Evolutionary conservation across 805 yeast species (phyloP).

Genomic region (Kuraishia piskuri): DNA sequence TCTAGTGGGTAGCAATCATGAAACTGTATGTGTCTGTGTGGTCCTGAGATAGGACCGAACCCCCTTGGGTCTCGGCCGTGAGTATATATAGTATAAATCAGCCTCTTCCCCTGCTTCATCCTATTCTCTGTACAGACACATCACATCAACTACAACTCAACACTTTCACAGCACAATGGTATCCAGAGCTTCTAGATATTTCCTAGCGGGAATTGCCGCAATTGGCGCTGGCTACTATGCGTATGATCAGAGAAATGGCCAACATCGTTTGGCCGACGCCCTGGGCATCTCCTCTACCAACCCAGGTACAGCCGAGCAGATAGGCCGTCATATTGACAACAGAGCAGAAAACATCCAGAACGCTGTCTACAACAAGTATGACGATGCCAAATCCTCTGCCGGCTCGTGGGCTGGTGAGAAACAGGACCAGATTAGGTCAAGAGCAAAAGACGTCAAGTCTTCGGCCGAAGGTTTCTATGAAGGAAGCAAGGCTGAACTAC

Average conservation of each 20-base stretch:
- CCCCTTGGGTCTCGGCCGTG: too few relatives aligned
- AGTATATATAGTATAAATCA: too few relatives aligned
- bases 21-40: background rate
- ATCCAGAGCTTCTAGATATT: background rate
- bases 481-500: background rate
- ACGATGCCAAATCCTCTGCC: constrained; percentile 1
- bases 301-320: constrained; percentile 1
- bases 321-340: constrained; percentile 1
- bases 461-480: constrained; percentile 2
- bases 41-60: too few relatives aligned
- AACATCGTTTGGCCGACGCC: background rate
- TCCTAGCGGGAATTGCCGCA: constrained; percentile 8
- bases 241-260: constrained; percentile 5
- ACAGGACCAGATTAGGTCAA: background rate
- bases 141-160: background rate
- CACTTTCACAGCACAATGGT: background rate
- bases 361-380: constrained; percentile 1
- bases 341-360: background rate
- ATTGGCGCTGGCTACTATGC: constrained; percentile 8
- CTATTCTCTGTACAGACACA: background rate
- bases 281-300: background rate
- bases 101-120: too few relatives aligned
- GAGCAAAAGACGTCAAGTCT: background rate
- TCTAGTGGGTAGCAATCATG: background rate
- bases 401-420: constrained; percentile 1